Evolutionary conservation across 768 basidiomycete species (phyloP).

Genomic region (Auricularia cornea): DNA sequence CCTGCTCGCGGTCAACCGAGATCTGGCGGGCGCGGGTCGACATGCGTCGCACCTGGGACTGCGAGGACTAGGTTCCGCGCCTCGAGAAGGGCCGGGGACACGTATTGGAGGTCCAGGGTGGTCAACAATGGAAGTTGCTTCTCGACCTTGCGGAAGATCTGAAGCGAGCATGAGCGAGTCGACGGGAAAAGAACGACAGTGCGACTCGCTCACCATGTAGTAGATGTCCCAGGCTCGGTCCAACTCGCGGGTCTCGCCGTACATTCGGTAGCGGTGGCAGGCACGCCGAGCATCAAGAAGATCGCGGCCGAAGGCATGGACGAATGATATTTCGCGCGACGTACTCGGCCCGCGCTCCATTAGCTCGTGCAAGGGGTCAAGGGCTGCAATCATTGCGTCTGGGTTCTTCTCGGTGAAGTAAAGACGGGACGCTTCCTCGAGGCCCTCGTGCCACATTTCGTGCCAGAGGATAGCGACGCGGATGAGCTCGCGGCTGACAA

Average conservation of each 20-base stretch:
- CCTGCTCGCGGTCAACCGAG: too few species aligned
- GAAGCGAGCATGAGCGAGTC: not conserved
- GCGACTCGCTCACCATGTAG: conserved; percentile 77
- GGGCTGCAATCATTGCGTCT: conserved; percentile 88
- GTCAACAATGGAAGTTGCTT: conserved; percentile 86
- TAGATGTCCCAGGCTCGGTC: conserved; percentile 99
- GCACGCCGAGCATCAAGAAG: conserved; percentile 88
- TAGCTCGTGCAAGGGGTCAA: conserved; percentile 90
- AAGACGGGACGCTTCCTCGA: conserved; percentile 93
- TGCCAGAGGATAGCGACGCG: conserved; percentile 98
- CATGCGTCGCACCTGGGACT: too few species aligned
- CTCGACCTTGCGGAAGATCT: conserved; percentile 96
- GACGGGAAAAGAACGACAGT: not conserved
- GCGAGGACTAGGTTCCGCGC: conserved; percentile 87
- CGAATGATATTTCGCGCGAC: conserved; percentile 88
- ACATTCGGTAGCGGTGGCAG: conserved; percentile 74
- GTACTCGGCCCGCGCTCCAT: conserved; percentile 93
- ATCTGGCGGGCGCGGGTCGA: too few species aligned
- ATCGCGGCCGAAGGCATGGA: conserved; percentile 88
- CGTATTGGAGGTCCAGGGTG: conserved; percentile 91
- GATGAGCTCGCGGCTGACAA: conserved; percentile 92
- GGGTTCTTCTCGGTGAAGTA: conserved; percentile 98
- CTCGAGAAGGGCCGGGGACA: conserved; percentile 85
- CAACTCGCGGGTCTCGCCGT: conserved; percentile 80
- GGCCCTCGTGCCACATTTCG: conserved; percentile 95